These are phyloP conservation scores for Xylaria sp. DNA, from an alignment of 2,329 filamentous ascomycete genomes.

Conservation along the genomic window DNA sequence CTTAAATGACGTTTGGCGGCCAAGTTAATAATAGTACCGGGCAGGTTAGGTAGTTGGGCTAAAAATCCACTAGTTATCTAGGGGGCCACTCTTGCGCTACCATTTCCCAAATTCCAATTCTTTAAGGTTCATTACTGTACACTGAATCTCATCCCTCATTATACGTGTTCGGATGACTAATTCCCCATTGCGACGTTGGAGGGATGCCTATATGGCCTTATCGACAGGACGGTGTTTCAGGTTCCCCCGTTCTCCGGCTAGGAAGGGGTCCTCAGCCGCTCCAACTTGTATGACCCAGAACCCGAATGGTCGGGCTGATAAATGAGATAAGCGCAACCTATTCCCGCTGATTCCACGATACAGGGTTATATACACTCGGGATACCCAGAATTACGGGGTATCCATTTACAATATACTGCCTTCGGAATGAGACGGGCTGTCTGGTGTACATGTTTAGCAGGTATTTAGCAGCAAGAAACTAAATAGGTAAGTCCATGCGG, in stretches of 20 bases:
- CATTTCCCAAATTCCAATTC: conserved; percentile 26
- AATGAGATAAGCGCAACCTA: not conserved
- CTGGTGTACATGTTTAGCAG: conserved; percentile 15
- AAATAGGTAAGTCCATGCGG: not conserved
- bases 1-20: conserved; percentile 16
- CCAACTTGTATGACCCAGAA: not conserved
- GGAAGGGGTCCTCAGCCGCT: too few species aligned
- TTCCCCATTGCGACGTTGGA: not conserved
- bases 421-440: conserved; percentile 27
- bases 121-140: conserved; percentile 27
- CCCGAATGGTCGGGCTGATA: too few species aligned
- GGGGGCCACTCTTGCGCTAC: conserved; percentile 6
- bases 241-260: not conserved
- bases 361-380: not conserved
- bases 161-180: conserved; percentile 13
- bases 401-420: conserved; percentile 24
- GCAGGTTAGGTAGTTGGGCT: not conserved
- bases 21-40: conserved; percentile 16
- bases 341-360: not conserved
- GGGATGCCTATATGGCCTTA: not conserved
- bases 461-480: not conserved
- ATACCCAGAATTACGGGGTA: conserved; percentile 21
- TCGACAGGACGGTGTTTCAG: not conserved
- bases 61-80: conserved; percentile 15
- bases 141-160: not conserved